phyloP scores from a whole-genome alignment of 257 asterid species.

The Solanum piurae region DNA sequence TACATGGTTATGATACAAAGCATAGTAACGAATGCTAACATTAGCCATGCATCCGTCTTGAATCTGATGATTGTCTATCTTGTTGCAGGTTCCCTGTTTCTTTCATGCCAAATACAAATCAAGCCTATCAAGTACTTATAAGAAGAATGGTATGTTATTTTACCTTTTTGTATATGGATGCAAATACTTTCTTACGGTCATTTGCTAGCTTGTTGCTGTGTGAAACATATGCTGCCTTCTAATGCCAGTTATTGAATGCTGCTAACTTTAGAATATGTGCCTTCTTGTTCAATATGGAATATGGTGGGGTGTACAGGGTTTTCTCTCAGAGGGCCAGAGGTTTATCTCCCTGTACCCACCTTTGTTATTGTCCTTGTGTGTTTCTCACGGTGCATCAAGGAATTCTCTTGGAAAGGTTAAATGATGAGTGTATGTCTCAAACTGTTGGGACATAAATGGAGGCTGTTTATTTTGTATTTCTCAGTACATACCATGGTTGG shows the following conservation, averaged over 20 bases:
- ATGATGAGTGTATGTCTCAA: background rate
- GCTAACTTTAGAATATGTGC: background rate
- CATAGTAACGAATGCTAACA: background rate
- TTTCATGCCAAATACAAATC: slow-evolving; percentile 83
- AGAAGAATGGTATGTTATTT: slow-evolving; percentile 60
- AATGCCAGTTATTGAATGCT: background rate
- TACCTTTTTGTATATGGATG: background rate
- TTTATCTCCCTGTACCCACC: background rate
- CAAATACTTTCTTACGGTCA: background rate
- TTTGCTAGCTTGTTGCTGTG: background rate
- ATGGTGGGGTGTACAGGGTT: background rate
- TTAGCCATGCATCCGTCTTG: background rate
- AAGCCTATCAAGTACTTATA: slow-evolving; percentile 57
- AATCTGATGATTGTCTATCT: background rate
- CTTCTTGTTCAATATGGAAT: background rate
- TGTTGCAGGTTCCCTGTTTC: slow-evolving; percentile 69
- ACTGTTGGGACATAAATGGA: background rate
- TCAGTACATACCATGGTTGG: background rate
- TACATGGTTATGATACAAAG: background rate
- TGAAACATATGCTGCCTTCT: background rate
- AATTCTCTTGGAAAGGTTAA: background rate
- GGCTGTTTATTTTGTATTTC: background rate
- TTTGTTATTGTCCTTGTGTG: background rate
- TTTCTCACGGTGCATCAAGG: background rate
- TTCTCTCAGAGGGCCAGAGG: background rate